Evolutionary conservation across 495 filamentous ascomycete species (phyloP).

Genomic region (Penicillium crystallinum): DNA sequence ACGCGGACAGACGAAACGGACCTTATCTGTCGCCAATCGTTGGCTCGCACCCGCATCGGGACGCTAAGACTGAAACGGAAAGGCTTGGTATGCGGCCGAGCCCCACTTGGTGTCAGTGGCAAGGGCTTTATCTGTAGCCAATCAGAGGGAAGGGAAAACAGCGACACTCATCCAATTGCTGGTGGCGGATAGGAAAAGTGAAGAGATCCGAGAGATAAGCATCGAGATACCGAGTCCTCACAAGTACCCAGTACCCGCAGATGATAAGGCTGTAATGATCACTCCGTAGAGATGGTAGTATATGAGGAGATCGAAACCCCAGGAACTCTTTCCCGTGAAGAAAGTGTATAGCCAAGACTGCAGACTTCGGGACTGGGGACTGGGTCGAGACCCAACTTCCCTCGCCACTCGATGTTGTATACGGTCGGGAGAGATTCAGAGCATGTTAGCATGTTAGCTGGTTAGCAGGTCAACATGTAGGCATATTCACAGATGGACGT

Average conservation of each 20-base stretch:
- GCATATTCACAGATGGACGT: no score
- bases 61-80: not conserved
- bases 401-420: no score
- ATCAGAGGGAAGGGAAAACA: not conserved
- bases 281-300: no score
- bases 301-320: no score
- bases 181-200: not conserved
- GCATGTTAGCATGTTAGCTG: no score
- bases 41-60: not conserved
- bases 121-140: constrained; percentile 13
- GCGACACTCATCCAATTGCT: constrained; percentile 7
- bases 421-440: no score
- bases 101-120: constrained; percentile 6
- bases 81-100: constrained; percentile 4
- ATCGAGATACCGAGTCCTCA: not conserved
- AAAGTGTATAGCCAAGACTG: no score
- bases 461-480: no score
- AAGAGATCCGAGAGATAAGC: not conserved
- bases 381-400: no score
- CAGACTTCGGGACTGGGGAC: no score
- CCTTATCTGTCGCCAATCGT: constrained; percentile 9
- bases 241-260: not conserved
- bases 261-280: not conserved
- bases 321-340: constrained; percentile 9
- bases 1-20: not conserved